Evolutionary conservation across 768 basidiomycete genomes (phyloP).

Genomic region (Auricularia cornea): DNA sequence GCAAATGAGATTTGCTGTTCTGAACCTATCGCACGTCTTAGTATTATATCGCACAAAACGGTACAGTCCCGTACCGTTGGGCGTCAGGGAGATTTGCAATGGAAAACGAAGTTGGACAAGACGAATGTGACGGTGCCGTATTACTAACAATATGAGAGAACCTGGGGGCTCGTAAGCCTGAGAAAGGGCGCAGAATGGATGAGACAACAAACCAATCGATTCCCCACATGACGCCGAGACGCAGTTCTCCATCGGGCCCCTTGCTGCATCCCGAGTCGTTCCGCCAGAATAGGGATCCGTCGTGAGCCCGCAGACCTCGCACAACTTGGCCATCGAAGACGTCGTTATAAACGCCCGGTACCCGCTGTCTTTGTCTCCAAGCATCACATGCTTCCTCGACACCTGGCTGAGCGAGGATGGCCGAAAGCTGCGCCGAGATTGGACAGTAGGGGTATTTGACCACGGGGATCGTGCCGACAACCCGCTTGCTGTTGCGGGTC

Average conservation of each 20-base stretch:
- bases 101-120: constrained; percentile 26
- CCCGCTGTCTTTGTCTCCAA: constrained; percentile 6
- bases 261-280: not conserved
- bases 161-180: constrained; percentile 30
- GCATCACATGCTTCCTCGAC: constrained; percentile 18
- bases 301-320: constrained; percentile 15
- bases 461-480: not conserved
- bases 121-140: constrained; percentile 28
- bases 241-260: constrained; percentile 17
- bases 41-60: too few species aligned
- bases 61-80: too few species aligned
- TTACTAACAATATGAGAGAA: too few species aligned
- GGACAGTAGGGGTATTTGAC: too few species aligned
- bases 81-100: constrained; percentile 21
- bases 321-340: constrained; percentile 24
- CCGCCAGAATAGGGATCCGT: constrained; percentile 23
- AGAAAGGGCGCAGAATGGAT: not conserved
- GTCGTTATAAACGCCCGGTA: constrained; percentile 13
- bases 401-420: constrained; percentile 8
- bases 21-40: constrained; percentile 12
- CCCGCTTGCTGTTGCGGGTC: not conserved
- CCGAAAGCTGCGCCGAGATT: not conserved
- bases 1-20: constrained; percentile 17
- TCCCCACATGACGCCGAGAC: constrained; percentile 21
- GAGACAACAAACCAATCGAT: constrained; percentile 22